Base-by-base conservation (phyloP, 2,329 filamentous ascomycete species). In the Aspergillus floridensis region DNA sequence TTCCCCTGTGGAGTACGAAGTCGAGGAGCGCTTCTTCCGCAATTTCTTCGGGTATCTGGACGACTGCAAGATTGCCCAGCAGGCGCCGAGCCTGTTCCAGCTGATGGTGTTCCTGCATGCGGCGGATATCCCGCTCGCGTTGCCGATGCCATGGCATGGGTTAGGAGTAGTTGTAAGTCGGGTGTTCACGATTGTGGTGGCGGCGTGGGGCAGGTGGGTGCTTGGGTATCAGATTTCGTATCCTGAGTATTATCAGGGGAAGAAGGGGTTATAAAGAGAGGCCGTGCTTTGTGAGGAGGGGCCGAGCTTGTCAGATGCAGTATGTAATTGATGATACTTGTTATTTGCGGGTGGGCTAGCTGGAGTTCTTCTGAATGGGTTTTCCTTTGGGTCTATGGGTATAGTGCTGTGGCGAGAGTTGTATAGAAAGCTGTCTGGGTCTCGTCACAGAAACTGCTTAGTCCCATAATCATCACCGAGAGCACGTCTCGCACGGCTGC, bases 391-490 rank as follows among this genome's bases (percentile, higher is more conserved):
- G 26, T 29, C 26, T 29, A 8, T 29, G 26, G 8, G 6, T 29
- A 29, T 29, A 29, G 26, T 29, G 7, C 7, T 29, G 26, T 6
- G 26, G 26, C 5, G 26, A 29, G 26, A 8, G 7, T 10, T 10
- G 26, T 29, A 29, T 29, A 7, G 6, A 29, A 29, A 10, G 2
- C 8, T 29, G 26, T 29, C 26, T 8, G 26, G 10, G 26, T 8
- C 26, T 29, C 5, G 11, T 35, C 12, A 35, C 10, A 16, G 32
- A 12, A 12, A 35, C 32, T 35, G 32, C 32, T 16, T 80, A 62
- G 75, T 82, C 5, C 84, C 82, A 58, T 76, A 65, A 38, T 88
- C 38, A 71, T 66, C 1, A 75, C 65, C 6, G 66, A 57, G 38
- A 73, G 56, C 44, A 76, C 65, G 29, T 55, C 55, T 49, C 62